Evolutionary conservation across 2,329 filamentous ascomycete genomes (phyloP).

Genomic region (Fusarium palustre): DNA sequence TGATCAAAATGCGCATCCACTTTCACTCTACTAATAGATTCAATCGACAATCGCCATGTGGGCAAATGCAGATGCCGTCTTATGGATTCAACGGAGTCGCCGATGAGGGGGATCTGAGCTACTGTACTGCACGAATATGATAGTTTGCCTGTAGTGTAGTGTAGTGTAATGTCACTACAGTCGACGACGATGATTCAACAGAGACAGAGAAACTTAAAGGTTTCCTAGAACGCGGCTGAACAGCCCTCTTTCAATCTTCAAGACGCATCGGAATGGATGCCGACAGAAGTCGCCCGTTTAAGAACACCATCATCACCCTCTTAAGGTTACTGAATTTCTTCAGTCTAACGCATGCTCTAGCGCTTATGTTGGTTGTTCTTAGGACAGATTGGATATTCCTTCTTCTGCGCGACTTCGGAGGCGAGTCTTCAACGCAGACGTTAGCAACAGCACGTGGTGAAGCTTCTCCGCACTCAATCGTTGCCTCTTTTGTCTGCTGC

Average conservation of each 20-base stretch:
- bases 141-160: no score
- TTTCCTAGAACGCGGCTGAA: slow-evolving; percentile 12
- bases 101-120: slow-evolving; percentile 13
- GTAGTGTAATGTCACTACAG: no score
- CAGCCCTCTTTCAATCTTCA: slow-evolving; percentile 4
- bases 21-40: background rate
- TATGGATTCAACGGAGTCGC: slow-evolving; percentile 18
- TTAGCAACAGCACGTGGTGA: slow-evolving; percentile 23
- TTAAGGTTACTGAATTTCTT: slow-evolving; percentile 2
- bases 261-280: slow-evolving; percentile 4
- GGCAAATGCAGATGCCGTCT: slow-evolving; percentile 10
- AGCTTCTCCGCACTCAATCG: slow-evolving; percentile 27
- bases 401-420: slow-evolving; percentile 16
- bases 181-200: slow-evolving; percentile 16
- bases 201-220: background rate
- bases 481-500: slow-evolving; percentile 9
- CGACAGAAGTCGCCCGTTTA: slow-evolving; percentile 14
- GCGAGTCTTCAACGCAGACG: slow-evolving; percentile 3
- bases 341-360: slow-evolving; percentile 10
- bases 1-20: background rate
- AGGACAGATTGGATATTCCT: background rate
- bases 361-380: slow-evolving; percentile 21
- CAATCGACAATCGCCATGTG: slow-evolving; percentile 25
- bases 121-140: background rate
- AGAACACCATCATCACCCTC: slow-evolving; percentile 5